Conservation (phyloP, 768 basidiomycete genomes). For the Ramaria rubella region DNA sequence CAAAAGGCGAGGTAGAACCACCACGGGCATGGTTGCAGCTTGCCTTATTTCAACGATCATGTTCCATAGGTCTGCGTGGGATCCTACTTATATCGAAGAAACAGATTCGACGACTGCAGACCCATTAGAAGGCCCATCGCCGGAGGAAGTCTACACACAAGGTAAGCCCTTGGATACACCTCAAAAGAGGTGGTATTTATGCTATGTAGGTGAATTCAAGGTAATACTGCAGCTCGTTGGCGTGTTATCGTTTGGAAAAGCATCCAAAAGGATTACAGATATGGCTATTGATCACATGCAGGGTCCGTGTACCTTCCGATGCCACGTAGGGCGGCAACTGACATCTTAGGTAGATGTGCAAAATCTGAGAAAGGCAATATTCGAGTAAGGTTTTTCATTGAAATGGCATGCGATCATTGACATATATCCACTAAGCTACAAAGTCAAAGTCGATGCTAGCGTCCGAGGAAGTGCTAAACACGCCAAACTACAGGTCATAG, state of each 20-base stretch:
- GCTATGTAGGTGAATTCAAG: slow-evolving; percentile 84
- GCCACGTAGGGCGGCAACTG: slow-evolving; percentile 5
- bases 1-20: slow-evolving; percentile 50
- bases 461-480: slow-evolving; percentile 76
- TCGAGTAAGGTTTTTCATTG: slow-evolving; percentile 56
- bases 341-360: slow-evolving; percentile 63
- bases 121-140: slow-evolving; percentile 73
- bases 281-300: slow-evolving; percentile 87
- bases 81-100: slow-evolving; percentile 31
- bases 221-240: slow-evolving; percentile 91
- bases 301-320: slow-evolving; percentile 9
- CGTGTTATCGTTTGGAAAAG: slow-evolving; percentile 85
- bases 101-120: slow-evolving; percentile 34
- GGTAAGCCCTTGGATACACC: slow-evolving; percentile 37
- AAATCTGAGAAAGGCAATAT: slow-evolving; percentile 91
- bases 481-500: slow-evolving; percentile 62
- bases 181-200: neutral
- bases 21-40: slow-evolving; percentile 92
- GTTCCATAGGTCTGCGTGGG: slow-evolving; percentile 19
- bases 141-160: slow-evolving; percentile 84
- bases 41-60: slow-evolving; percentile 75
- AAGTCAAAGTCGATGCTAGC: slow-evolving; percentile 80
- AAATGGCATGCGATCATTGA: slow-evolving; percentile 1
- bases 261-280: slow-evolving; percentile 87
- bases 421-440: slow-evolving; percentile 52